These are phyloP conservation scores for Stephanodiscus minutulus DNA, from an alignment of 108 stramenopile genomes.

Conservation along the genomic window DNA sequence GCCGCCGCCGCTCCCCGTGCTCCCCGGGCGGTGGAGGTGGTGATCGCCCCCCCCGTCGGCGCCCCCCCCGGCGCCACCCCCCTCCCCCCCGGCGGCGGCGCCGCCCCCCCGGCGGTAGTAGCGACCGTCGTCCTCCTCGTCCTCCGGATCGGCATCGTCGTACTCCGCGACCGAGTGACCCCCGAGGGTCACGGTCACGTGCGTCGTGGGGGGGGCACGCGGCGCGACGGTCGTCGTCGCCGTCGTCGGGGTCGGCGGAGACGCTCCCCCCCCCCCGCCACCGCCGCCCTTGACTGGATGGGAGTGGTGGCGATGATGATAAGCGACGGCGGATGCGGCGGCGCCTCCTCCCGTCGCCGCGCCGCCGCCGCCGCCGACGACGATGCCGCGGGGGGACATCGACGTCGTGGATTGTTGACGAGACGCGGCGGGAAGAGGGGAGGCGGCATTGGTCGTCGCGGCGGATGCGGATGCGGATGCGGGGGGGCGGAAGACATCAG, in stretches of 20 bases:
- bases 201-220: constrained; percentile 23
- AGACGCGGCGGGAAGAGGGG: constrained; percentile 23
- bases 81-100: too few relatives aligned
- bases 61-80: not conserved
- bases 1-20: too few relatives aligned
- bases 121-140: not conserved
- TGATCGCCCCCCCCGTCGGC: too few relatives aligned
- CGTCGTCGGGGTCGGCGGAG: constrained; percentile 19
- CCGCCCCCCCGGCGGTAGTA: too few relatives aligned
- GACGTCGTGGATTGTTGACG: constrained; percentile 40
- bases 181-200: constrained; percentile 64
- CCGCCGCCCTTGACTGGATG: not conserved
- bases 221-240: too few relatives aligned
- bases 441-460: not conserved
- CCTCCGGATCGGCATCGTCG: constrained; percentile 49
- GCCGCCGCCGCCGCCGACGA: too few relatives aligned
- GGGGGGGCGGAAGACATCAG: constrained; percentile 99
- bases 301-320: too few relatives aligned
- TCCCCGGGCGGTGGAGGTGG: too few relatives aligned
- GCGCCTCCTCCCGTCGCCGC: too few relatives aligned
- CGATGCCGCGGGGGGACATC: too few relatives aligned
- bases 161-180: constrained; percentile 54
- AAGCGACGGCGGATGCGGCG: too few relatives aligned
- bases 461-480: constrained; percentile 77
- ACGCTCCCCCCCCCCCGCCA: constrained; percentile 13